phyloP scores from a whole-genome alignment of 352 stramenopile genomes.

The Phytophthora boehmeriae region DNA sequence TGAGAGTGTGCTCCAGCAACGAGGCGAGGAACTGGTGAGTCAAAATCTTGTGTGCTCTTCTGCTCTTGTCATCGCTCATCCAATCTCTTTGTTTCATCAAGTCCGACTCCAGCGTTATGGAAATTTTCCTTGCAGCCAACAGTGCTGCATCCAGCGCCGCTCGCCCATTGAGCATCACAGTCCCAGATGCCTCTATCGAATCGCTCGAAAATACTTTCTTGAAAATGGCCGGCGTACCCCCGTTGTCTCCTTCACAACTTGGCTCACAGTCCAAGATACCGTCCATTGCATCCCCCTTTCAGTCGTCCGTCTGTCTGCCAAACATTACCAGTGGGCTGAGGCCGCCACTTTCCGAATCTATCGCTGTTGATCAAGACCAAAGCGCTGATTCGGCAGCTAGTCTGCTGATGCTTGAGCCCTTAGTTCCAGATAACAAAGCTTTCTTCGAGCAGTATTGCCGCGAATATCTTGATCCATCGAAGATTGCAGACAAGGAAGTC shows the following conservation, averaged over 20 bases:
- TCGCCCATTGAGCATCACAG: conserved; percentile 1
- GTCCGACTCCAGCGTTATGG: conserved; percentile 15
- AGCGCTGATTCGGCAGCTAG: neutral
- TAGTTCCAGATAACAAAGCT: conserved; percentile 5
- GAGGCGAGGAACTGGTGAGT: conserved; percentile 26
- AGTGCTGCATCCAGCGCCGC: neutral
- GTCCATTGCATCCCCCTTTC: conserved; percentile 5
- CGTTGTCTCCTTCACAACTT: conserved; percentile 1
- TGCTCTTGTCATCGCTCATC: neutral
- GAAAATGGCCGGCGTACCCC: conserved; percentile 17
- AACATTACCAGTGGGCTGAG: neutral
- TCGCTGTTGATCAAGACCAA: neutral
- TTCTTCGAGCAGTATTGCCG: conserved; percentile 34
- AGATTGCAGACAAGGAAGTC: conserved; percentile 35
- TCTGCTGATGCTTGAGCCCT: conserved; percentile 18
- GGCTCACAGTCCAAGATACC: conserved; percentile 1
- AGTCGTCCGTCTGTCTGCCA: conserved; percentile 10
- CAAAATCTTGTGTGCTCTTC: neutral
- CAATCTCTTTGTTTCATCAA: conserved; percentile 3
- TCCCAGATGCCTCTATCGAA: conserved; percentile 1
- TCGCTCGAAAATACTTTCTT: conserved; percentile 24
- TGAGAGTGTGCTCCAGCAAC: conserved; percentile 20
- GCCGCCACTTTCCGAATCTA: neutral
- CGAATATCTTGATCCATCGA: conserved; percentile 20
- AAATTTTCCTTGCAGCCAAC: conserved; percentile 12